These are phyloP conservation scores for Gossypium sturtianum DNA, from an alignment of 345 rosid genomes.

Conservation along the genomic window DNA sequence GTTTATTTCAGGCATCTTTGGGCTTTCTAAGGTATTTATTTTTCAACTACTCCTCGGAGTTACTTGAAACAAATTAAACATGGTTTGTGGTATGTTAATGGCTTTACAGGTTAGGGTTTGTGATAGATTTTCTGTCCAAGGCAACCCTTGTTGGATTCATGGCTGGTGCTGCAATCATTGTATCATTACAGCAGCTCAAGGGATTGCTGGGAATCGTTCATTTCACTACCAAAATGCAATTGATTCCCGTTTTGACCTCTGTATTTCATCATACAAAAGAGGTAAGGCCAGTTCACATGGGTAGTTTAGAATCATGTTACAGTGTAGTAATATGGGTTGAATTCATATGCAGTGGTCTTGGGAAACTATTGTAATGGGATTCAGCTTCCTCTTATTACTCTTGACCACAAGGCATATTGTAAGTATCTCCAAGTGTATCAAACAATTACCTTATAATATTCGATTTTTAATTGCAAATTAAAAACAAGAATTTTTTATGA, in stretches of 20 bases:
- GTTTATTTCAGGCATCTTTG: conserved; percentile 85
- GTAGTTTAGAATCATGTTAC: background rate
- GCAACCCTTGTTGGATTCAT: conserved; percentile 93
- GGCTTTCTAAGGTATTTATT: conserved; percentile 66
- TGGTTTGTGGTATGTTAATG: no score
- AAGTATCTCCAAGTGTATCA: conserved; percentile 16
- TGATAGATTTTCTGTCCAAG: conserved; percentile 93
- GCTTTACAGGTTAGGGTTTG: conserved; percentile 75
- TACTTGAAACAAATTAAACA: no score
- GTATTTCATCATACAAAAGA: conserved; percentile 57
- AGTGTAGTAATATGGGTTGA: background rate
- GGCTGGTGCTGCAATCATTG: conserved; percentile 98
- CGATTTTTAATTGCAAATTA: no score
- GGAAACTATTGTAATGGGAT: conserved; percentile 75
- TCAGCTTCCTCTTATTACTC: conserved; percentile 62
- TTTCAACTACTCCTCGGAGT: no score
- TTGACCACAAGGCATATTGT: conserved; percentile 77
- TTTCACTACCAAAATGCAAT: conserved; percentile 84
- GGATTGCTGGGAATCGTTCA: conserved; percentile 94
- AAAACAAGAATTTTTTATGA: no score
- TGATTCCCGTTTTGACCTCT: conserved; percentile 66
- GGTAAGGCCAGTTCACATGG: conserved; percentile 22
- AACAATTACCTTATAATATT: no score
- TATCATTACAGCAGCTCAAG: conserved; percentile 88
- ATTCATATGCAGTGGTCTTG: conserved; percentile 79